Evolutionary conservation across 345 rosid genomes (phyloP), one percentile per base, ranked within the genome.

Genomic region (Salix suchowensis): DNA sequence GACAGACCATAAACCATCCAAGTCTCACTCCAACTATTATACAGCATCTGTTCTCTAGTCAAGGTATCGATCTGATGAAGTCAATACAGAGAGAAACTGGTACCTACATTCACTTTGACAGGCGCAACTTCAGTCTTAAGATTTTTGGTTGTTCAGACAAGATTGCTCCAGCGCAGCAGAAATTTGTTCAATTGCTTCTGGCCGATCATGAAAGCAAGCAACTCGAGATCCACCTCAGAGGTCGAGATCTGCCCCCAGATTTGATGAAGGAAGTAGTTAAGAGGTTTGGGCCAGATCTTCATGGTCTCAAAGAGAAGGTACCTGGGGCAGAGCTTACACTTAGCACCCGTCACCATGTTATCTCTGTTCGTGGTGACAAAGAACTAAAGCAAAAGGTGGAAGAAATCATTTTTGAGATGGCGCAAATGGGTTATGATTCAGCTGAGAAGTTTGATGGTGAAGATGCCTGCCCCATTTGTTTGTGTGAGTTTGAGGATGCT

Each of bases 401-500:
- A 74, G 88, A 21, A n/a, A 55, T n/a, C n/a, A 21, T 55, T 55
- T 55, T 55, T 55, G 23, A 55, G 61, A 55, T 55, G 61, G 26
- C 13, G 10, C n/a, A 86, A 65, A 80, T 86, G 37, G 75, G 93
- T 67, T 58, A 74, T 55, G 91, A 95, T 70, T 73, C 91, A 66
- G 87, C 91, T n/a, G 26, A 55, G 0, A 75, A 40, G 37, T 46
- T 76, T 73, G 69, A 58, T 14, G 36, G 36, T 32, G 36, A 23
- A 11, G 7, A n/a, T 78, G 13, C 65, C 76, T 93, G 99, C 74
- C 93, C 98, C 2, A 86, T 96, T 77, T 93, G 98, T 87, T 85
- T 93, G 79, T 91, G 94, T 75, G 91, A 88, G 77, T 86, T 95
- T 65, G 97, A 93, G 66, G 92, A 91, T 74, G 86, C 88, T 67